These are phyloP conservation scores for Flueggea neowawraea DNA, from an alignment of 441 rosid genomes.

Conservation along the genomic window DNA sequence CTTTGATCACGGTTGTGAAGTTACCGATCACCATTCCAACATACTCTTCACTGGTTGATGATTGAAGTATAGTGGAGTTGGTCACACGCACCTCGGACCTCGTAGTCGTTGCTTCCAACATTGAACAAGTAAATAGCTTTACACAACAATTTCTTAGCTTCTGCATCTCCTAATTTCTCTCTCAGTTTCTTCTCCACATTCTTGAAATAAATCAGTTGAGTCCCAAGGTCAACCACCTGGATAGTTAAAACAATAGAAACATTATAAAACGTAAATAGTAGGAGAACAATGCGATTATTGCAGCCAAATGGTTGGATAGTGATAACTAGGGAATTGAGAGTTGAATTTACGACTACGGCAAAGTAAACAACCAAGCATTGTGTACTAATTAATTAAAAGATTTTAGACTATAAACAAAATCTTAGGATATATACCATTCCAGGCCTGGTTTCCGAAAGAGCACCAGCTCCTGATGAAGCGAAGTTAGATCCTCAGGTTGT, in stretches of 20 bases:
- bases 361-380: too few species aligned
- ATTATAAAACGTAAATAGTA: not conserved
- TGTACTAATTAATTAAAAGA: too few species aligned
- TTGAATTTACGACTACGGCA: too few species aligned
- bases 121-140: slow-evolving; percentile 36
- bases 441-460: slow-evolving; percentile 32
- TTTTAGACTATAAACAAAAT: too few species aligned
- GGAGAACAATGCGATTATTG: too few species aligned
- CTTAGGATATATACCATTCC: slow-evolving; percentile 31
- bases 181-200: slow-evolving; percentile 22
- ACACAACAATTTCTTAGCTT: slow-evolving; percentile 20
- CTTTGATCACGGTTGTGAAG: slow-evolving; percentile 6
- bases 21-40: slow-evolving; percentile 22
- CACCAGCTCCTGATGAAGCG: slow-evolving; percentile 56
- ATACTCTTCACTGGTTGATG: slow-evolving; percentile 23
- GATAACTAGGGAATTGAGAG: too few species aligned
- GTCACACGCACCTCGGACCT: slow-evolving; percentile 5
- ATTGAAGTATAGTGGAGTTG: slow-evolving; percentile 22
- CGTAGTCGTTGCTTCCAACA: slow-evolving; percentile 43
- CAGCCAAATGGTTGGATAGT: too few species aligned
- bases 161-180: slow-evolving; percentile 29
- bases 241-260: too few species aligned
- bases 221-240: slow-evolving; percentile 28
- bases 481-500: slow-evolving; percentile 44
- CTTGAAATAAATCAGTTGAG: slow-evolving; percentile 36